These are phyloP conservation scores for Helotiales sp. DNA, from an alignment of 2,329 filamentous ascomycete genomes.

Conservation along the genomic window DNA sequence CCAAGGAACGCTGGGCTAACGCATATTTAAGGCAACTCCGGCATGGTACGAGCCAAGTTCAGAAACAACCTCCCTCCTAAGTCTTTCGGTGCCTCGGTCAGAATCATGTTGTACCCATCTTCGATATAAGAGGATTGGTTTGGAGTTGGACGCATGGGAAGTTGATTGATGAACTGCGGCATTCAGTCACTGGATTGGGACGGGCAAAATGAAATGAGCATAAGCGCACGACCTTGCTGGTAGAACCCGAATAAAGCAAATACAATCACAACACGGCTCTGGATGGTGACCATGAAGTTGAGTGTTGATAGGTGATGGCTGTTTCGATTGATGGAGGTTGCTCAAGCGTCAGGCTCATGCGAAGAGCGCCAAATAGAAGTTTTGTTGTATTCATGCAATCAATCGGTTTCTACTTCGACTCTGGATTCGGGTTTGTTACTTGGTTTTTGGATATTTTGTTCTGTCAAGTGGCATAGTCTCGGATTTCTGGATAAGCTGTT, in stretches of 20 bases:
- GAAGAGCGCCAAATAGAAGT: neutral
- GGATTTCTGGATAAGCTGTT: neutral
- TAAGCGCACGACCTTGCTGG: constrained; percentile 58
- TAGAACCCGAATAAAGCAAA: constrained; percentile 58
- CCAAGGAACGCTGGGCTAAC: constrained; percentile 23
- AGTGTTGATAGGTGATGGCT: constrained; percentile 12
- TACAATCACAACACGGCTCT: constrained; percentile 38
- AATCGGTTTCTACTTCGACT: neutral
- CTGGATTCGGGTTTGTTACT: neutral
- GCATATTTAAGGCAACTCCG: constrained; percentile 78
- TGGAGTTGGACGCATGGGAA: constrained; percentile 52
- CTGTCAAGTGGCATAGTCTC: neutral
- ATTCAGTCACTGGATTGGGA: constrained; percentile 55
- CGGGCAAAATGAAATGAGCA: constrained; percentile 48
- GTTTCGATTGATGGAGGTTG: neutral
- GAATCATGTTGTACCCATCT: constrained; percentile 97
- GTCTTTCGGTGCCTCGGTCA: constrained; percentile 94
- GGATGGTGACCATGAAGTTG: constrained; percentile 27
- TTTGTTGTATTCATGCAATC: neutral
- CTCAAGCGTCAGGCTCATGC: neutral
- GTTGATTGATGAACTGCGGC: constrained; percentile 66
- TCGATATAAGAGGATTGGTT: constrained; percentile 79
- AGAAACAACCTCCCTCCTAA: constrained; percentile 92
- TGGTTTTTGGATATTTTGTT: neutral
- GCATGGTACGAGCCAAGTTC: constrained; percentile 98